These are phyloP conservation scores for Aspergillus thermomutatus DNA, from an alignment of 2,329 filamentous ascomycete species.

Conservation along the genomic window DNA sequence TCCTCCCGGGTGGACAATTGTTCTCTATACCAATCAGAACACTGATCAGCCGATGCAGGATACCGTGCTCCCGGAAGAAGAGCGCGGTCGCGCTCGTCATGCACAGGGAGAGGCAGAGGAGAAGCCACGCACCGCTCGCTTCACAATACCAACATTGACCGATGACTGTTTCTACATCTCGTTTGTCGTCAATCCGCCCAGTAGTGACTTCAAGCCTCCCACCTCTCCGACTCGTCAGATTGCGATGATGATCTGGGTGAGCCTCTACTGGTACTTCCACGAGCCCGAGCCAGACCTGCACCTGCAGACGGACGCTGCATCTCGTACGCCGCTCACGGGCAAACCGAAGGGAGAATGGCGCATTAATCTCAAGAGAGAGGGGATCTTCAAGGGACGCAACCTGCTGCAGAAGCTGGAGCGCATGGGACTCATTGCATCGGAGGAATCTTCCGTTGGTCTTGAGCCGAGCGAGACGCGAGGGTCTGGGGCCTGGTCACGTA, in stretches of 20 bases:
- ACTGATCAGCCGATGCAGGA: slow-evolving; percentile 34
- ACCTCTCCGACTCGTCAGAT: slow-evolving; percentile 82
- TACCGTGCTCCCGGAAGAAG: slow-evolving; percentile 5
- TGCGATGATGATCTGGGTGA: slow-evolving; percentile 95
- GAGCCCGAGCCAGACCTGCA: slow-evolving; percentile 68
- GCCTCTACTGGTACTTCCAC: slow-evolving; percentile 97
- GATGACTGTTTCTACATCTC: slow-evolving; percentile 87
- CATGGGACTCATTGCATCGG: slow-evolving; percentile 78
- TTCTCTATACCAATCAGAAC: slow-evolving; percentile 65
- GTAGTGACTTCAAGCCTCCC: slow-evolving; percentile 72
- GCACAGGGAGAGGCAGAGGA: slow-evolving; percentile 17
- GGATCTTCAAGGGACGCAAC: slow-evolving; percentile 80
- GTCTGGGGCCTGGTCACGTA: slow-evolving; percentile 66
- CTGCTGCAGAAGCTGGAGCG: slow-evolving; percentile 86
- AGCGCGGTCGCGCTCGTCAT: slow-evolving; percentile 11
- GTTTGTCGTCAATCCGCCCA: slow-evolving; percentile 80
- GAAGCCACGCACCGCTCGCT: slow-evolving; percentile 46
- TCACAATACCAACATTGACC: slow-evolving; percentile 68
- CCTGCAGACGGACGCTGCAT: slow-evolving; percentile 61
- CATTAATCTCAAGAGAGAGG: slow-evolving; percentile 78
- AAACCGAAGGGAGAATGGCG: slow-evolving; percentile 82
- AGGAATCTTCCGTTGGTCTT: slow-evolving; percentile 71
- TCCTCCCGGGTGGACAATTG: slow-evolving; percentile 85
- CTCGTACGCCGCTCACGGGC: slow-evolving; percentile 63
- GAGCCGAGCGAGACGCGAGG: slow-evolving; percentile 57